Base-by-base conservation (phyloP, 768 basidiomycete species). In the Trametes cinnabarina region DNA sequence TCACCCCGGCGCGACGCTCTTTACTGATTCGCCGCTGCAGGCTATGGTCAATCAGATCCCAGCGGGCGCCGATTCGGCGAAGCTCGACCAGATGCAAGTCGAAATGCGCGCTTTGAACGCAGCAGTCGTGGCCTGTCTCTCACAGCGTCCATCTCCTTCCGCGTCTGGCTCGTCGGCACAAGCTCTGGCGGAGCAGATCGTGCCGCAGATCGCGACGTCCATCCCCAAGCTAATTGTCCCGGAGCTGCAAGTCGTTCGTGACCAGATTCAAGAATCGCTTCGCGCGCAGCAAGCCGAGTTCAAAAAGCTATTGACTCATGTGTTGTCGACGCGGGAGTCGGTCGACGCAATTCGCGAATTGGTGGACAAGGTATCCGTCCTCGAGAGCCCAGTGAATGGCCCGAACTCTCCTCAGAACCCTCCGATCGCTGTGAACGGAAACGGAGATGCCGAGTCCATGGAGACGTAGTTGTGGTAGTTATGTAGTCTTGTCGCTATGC, bases 51-150 rank as follows among this genome's bases (percentile, higher is more conserved):
- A 30, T 8, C 52, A 55, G 26, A 15, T 49, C 47, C 48, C 58
- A n/a, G n/a, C 39, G 19, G 40, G 23, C 35, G 17, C 25, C 40
- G 55, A 61, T 20, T 40, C 58, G 3, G 25, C 49, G 37, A 55
- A 61, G 39, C 34, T 56, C 3, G 54, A 61, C 39, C 37, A 51
- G 41, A 61, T 61, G 46, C 50, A 56, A 19, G 35, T 50, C 1
- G 60, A 56, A 20, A 57, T 61, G 51, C 55, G 55, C 37, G 60
- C 60, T 17, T 19, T 61, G 30, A 61, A 61, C 44, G 60, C 55
- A 11, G 60, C 60, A 5, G 55, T 61, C 22, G 44, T 51, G 17
- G 60, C 60, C 12, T 52, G 51, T 22, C 32, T 51, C 7, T 26
- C 53, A 22, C 50, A 57, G 23, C 46, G 55, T n/a, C 53, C 60